These are phyloP conservation scores for Phytophthora multivora DNA, from an alignment of 352 stramenopile species.

Conservation along the genomic window DNA sequence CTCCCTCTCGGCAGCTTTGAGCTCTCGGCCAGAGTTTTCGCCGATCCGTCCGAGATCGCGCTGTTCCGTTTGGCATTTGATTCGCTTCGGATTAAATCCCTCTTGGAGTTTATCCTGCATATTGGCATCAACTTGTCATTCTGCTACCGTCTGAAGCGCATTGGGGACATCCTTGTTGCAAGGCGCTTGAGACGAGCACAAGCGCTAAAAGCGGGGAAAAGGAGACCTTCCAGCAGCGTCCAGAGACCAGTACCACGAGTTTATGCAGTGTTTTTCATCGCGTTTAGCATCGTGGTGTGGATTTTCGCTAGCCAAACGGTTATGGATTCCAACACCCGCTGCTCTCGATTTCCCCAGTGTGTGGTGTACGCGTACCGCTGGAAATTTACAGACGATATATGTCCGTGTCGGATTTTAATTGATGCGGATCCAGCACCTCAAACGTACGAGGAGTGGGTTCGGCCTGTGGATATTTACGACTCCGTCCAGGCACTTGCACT, in stretches of 20 bases:
- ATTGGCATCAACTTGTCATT: slow-evolving; percentile 34
- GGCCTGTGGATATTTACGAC: slow-evolving; percentile 18
- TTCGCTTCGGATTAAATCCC: slow-evolving; percentile 32
- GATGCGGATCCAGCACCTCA: slow-evolving; percentile 17
- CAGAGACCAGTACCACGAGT: slow-evolving; percentile 21
- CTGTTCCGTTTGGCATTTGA: slow-evolving; percentile 32
- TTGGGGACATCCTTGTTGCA: slow-evolving; percentile 22
- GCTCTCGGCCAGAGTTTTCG: slow-evolving; percentile 17
- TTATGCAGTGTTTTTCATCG: slow-evolving; percentile 20
- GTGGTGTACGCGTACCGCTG: slow-evolving; percentile 28
- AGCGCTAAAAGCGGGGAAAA: neutral
- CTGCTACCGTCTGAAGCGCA: slow-evolving; percentile 29
- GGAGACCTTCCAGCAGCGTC: neutral
- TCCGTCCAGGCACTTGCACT: slow-evolving; percentile 20
- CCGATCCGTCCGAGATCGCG: slow-evolving; percentile 30
- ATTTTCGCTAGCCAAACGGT: slow-evolving; percentile 11
- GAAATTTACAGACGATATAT: neutral
- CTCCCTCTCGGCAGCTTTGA: slow-evolving; percentile 33
- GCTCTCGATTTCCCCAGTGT: slow-evolving; percentile 20
- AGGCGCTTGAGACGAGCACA: neutral
- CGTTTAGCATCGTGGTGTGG: slow-evolving; percentile 18
- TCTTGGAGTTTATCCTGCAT: slow-evolving; percentile 27
- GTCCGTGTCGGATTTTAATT: slow-evolving; percentile 32
- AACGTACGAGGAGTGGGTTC: slow-evolving; percentile 25
- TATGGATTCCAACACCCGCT: neutral